A percentile compares a stretch with the other conserved stretches of the same genome.
phyloP scores from a whole-genome alignment of 805 yeast genomes.

The Candida chauliodis region DNA sequence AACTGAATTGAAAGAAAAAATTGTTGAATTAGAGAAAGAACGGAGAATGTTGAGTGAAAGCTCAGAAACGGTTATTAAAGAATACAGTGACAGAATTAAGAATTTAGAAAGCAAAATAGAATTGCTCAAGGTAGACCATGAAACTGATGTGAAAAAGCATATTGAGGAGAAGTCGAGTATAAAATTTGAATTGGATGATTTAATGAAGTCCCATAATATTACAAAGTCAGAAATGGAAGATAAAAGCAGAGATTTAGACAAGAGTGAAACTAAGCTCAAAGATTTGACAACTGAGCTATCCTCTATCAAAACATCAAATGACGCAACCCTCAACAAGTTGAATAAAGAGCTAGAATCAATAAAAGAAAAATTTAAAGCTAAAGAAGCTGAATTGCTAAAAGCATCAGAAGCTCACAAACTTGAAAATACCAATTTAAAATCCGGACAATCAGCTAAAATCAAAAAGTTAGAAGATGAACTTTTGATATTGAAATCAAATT shows the following conservation, averaged over 20 bases:
- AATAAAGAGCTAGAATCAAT: neutral
- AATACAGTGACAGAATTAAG: constrained; percentile 45
- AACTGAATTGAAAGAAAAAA: constrained; percentile 31
- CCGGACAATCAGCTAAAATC: neutral
- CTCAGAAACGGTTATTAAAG: constrained; percentile 48
- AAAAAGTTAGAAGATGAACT: neutral
- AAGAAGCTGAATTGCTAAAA: too few relatives aligned
- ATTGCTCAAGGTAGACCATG: constrained; percentile 13
- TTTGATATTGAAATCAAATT: neutral
- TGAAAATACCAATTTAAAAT: neutral
- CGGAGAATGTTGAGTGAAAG: constrained; percentile 44
- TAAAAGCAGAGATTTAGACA: neutral
- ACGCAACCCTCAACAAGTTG: neutral
- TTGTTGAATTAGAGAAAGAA: constrained; percentile 48
- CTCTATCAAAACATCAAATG: neutral
- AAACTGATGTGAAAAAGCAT: constrained; percentile 12
- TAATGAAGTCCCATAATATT: neutral
- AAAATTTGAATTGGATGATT: neutral
- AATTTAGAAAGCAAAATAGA: constrained; percentile 35
- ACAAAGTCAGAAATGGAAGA: neutral
- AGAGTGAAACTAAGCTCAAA: constrained; percentile 6
- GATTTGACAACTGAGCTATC: neutral
- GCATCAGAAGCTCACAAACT: neutral
- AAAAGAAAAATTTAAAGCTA: too few relatives aligned
- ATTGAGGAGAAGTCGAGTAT: constrained; percentile 4